Evolutionary conservation across 495 filamentous ascomycete genomes (phyloP), one percentile per base, ranked within the genome.

Genomic region (Podospora pseudopauciseta): DNA sequence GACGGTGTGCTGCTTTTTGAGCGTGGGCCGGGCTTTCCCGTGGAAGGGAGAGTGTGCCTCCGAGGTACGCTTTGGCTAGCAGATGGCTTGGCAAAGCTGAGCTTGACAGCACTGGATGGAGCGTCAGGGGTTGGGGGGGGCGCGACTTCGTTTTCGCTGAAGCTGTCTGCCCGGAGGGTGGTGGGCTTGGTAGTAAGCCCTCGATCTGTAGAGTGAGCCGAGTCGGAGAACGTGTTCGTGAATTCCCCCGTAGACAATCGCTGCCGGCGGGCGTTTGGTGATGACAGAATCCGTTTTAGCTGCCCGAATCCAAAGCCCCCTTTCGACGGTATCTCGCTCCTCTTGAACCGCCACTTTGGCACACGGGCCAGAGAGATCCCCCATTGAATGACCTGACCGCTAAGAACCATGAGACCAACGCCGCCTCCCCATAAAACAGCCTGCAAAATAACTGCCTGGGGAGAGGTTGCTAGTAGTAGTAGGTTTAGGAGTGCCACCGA

Each of bases 381-480:
- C 92, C 92, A 97, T 75, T 83, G 86, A n/a, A 98, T 87, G 18
- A 94, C 85, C 60, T 89, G 86, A 54, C 85, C 83, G 75, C 91
- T 96, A 16, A 86, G 82, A 20, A 92, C 80, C 61, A 96, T 89
- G 19, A 96, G 72, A 62, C 85, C 85, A 60, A 97, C 76, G 30
- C 94, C 93, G 28, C 96, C 96, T 49, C 92, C 84, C 94, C 95
- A 98, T 6, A 98, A 81, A 32, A 97, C 74, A 9, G 89, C 86
- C 76, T 91, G 90, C 5, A 98, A 78, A 60, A 98, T 96, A 34
- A 90, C 80, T 6, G 88, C 88, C 79, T 98, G 96, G 1, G 95
- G 93, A 9, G 94, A 96, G 11, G 77, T 74, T 28, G 93, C 88
- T 68, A 93, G 86, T 16, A 97, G 75, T 54, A 93, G 81, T 56